These are phyloP conservation scores for Macadamia tetraphylla DNA, from an alignment of 164 flowering plant species.

Conservation along the genomic window DNA sequence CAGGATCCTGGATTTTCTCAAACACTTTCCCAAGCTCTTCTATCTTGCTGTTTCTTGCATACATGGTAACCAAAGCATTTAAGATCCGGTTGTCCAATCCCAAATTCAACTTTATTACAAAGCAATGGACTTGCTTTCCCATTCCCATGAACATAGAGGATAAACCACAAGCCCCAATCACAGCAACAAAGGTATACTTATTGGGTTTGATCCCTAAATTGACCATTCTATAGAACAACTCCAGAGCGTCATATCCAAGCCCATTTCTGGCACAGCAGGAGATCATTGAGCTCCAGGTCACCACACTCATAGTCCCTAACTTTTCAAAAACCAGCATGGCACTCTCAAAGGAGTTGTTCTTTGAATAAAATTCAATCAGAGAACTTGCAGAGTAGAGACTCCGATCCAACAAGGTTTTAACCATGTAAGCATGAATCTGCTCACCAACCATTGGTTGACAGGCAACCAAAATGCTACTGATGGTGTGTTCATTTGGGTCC, in stretches of 20 bases:
- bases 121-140: slow-evolving; percentile 18
- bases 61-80: slow-evolving; percentile 22
- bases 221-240: slow-evolving; percentile 10
- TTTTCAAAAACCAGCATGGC: slow-evolving; percentile 11
- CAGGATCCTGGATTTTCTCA: slow-evolving; percentile 9
- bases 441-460: slow-evolving; percentile 1
- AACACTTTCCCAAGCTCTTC: slow-evolving; percentile 11
- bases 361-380: slow-evolving; percentile 17
- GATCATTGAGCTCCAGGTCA: slow-evolving; percentile 19
- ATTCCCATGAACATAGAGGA: slow-evolving; percentile 2
- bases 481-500: slow-evolving; percentile 9
- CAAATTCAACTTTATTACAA: slow-evolving; percentile 12
- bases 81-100: slow-evolving; percentile 5
- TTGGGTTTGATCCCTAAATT: slow-evolving; percentile 15
- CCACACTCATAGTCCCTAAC: slow-evolving; percentile 11
- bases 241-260: slow-evolving; percentile 8
- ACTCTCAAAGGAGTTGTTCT: slow-evolving; percentile 4
- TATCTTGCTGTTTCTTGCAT: slow-evolving; percentile 15
- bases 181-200: slow-evolving; percentile 11
- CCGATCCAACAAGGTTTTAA: slow-evolving; percentile 13
- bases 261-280: slow-evolving; percentile 12
- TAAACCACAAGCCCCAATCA: slow-evolving; percentile 15
- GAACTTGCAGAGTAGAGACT: slow-evolving; percentile 9
- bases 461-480: slow-evolving; percentile 11
- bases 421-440: slow-evolving; percentile 20